Evolutionary conservation across 2,329 filamentous ascomycete genomes (phyloP).

Genomic region (Ceratocystis ficicola): DNA sequence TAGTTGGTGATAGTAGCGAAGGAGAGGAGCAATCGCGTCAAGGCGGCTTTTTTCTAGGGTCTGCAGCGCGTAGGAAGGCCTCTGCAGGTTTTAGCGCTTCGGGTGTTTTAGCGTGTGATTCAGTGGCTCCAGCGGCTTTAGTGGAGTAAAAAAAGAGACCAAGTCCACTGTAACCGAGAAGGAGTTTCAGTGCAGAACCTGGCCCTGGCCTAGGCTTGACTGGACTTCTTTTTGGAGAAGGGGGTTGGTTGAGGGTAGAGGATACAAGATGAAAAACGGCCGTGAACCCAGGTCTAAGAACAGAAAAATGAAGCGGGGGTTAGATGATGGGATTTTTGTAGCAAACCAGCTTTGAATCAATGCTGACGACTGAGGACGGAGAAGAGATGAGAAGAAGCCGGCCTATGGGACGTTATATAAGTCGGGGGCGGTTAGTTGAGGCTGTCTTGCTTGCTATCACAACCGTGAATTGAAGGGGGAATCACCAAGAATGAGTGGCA

Average conservation of each 20-base stretch:
- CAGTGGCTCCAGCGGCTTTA: background rate
- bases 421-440: too few species aligned
- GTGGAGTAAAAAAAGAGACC: background rate
- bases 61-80: background rate
- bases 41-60: background rate
- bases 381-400: background rate
- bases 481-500: background rate
- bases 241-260: background rate
- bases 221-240: background rate
- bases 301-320: background rate
- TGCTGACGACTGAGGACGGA: background rate
- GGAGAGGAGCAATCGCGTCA: background rate
- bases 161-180: background rate
- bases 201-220: background rate
- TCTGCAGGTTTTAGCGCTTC: too few species aligned
- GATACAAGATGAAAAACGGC: background rate
- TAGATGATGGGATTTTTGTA: background rate
- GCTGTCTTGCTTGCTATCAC: too few species aligned
- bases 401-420: background rate
- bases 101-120: too few species aligned
- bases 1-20: background rate
- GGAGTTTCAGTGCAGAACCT: conserved; percentile 1
- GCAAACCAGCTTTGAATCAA: background rate
- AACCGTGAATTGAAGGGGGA: too few species aligned
- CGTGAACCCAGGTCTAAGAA: background rate